Base-by-base conservation (phyloP, 78 protist species). In the Dictyostelium intermedium region DNA sequence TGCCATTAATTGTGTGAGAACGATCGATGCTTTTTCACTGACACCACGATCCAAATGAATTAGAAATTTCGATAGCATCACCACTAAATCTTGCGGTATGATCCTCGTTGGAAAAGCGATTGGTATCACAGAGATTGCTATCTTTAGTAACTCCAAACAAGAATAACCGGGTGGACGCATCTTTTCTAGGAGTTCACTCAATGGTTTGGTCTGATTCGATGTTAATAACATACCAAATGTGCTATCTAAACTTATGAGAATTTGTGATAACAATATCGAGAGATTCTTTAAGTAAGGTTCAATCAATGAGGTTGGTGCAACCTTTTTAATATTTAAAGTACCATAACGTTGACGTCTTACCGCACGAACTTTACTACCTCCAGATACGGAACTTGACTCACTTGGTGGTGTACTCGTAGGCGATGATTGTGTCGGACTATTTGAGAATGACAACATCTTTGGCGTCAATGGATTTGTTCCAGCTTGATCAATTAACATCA, bases 21-120 rank as follows among this genome's bases (percentile, higher is more conserved):
- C 96, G 8, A 72, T 66, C 0, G 92, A 84, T 9, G 96, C 43
- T 61, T 85, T 86, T n/a, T 80, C 92, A 39, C 92, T 30, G 7
- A 92, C 89, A n/a, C 91, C 87, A n/a, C 80, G 82, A 60, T 92
- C 96, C n/a, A 84, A 34, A 66, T 92, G 96, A 39, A 86, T 92
- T n/a, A 92, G 30, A 63, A 84, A 84, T 73, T 77, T 92, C 1
- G 92, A 80, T 7, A 92, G 60, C 91, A 84, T 80, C 1, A 66
- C 16, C 7, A 92, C 91, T 47, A 92, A 61, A 20, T 92, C 96
- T 25, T 84, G 74, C 10, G 61, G 74, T 14, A 66, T 32, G 11
- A 80, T 41, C 13, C 35, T 73, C 0, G 70, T n/a, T n/a, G 91
- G 96, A 32, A 80, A 83, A 6, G 92, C 96, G 20, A 92, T 86